Base-by-base conservation (phyloP, 352 stramenopile genomes). In the Globisporangium orthogonon region DNA sequence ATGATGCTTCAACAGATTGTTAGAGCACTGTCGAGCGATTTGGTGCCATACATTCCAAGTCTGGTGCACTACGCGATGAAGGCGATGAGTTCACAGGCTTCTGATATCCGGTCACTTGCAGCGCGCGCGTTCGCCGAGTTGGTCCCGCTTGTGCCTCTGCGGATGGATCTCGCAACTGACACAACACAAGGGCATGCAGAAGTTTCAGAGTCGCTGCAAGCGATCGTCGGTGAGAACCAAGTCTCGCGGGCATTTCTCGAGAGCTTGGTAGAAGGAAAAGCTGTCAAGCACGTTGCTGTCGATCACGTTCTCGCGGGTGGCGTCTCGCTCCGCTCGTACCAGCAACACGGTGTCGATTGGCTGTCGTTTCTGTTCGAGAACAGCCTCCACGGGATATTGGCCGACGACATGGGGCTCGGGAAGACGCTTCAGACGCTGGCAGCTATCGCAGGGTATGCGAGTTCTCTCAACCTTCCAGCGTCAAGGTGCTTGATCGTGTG, bases 381-480 rank as follows among this genome's bases (percentile, higher is more conserved):
- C 58, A 74, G 72, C 55, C 78, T 96, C 41, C 79, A 89, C 50
- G 85, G 83, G 7, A 76, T 96, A 29, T 67, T 96, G 1, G 83
- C 85, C 37, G 86, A 96, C 63, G 86, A 96, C 55, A 96, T 96
- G 89, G 89, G 89, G 2, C 74, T 97, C 23, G 89, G 89, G 2
- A 99, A 99, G 69, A 99, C 96, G 15, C 61, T 99, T 14, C 94
- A 98, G 68, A 80, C 94, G 39, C 81, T 99, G n/a, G 65, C 92
- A 33, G 77, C 78, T 11, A 85, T 98, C 29, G 94, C 83, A 3
- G 69, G 93, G 2, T 54, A 44, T n/a, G 17, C 28, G 35, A 17
- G 29, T 54, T 18, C 18, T 14, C n/a, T 73, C 58, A 45, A 65
- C 88, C 30, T 0, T 15, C 61, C 5, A 45, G 40, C 60, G 3